These are phyloP conservation scores for Hirsutella thompsonii DNA, from an alignment of 2,329 filamentous ascomycete genomes.

Conservation along the genomic window DNA sequence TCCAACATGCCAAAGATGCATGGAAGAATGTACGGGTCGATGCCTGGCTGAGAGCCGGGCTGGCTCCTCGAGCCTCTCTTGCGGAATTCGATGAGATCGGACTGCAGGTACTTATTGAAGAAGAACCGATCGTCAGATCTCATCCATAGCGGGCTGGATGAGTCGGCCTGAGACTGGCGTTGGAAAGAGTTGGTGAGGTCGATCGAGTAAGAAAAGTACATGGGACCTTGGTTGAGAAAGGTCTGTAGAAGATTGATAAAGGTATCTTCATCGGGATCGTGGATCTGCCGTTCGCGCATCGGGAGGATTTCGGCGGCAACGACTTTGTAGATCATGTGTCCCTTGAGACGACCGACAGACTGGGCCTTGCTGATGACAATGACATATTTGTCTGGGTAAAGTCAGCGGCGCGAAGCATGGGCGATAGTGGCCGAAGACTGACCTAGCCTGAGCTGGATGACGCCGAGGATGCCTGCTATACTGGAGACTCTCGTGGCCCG, in stretches of 20 bases:
- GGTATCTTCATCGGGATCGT: slow-evolving; percentile 86
- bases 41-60: slow-evolving; percentile 56
- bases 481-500: slow-evolving; percentile 66
- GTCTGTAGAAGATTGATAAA: slow-evolving; percentile 74
- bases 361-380: slow-evolving; percentile 92
- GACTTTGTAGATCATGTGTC: slow-evolving; percentile 93
- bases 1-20: slow-evolving; percentile 95
- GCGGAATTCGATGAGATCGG: slow-evolving; percentile 84
- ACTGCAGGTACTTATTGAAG: slow-evolving; percentile 91
- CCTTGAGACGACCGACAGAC: slow-evolving; percentile 80
- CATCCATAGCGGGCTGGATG: slow-evolving; percentile 69
- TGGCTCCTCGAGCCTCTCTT: slow-evolving; percentile 48
- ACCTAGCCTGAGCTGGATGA: slow-evolving; percentile 90
- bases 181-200: slow-evolving; percentile 97
- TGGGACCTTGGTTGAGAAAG: slow-evolving; percentile 69
- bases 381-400: slow-evolving; percentile 69
- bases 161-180: slow-evolving; percentile 69
- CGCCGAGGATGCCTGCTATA: slow-evolving; percentile 86
- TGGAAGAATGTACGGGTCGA: slow-evolving; percentile 87
- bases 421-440: slow-evolving; percentile 16
- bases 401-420: not conserved
- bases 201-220: slow-evolving; percentile 97
- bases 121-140: slow-evolving; percentile 95
- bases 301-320: slow-evolving; percentile 85
- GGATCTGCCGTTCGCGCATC: slow-evolving; percentile 80